A percentile compares a stretch with the other conserved stretches of the same genome.
These are phyloP conservation scores for Gossypium schwendimanii DNA, from an alignment of 441 rosid genomes.

Conservation along the genomic window DNA sequence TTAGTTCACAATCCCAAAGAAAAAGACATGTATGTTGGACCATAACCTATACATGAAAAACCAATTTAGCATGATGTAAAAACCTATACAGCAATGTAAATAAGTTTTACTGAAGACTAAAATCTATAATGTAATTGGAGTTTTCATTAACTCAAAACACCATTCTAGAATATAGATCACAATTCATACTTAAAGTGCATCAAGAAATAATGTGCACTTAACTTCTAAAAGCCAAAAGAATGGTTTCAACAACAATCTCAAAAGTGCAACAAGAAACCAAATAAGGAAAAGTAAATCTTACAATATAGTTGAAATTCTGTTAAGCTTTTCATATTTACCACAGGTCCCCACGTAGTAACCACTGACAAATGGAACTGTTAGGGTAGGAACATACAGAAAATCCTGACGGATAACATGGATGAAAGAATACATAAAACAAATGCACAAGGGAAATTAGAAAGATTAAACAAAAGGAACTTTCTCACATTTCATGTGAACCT, in stretches of 20 bases:
- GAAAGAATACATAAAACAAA: neutral
- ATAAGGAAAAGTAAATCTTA: neutral
- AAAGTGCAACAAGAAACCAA: neutral
- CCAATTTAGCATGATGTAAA: neutral
- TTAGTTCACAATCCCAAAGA: neutral
- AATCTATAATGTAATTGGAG: neutral
- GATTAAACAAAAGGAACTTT: neutral
- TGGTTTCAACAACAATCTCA: neutral
- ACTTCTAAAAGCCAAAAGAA: neutral
- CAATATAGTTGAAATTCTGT: neutral
- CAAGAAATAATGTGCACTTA: neutral
- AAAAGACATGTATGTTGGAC: conserved; percentile 1
- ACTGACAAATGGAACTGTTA: neutral
- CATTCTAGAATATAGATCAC: neutral
- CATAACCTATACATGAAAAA: conserved; percentile 11
- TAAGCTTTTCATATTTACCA: neutral
- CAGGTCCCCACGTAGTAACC: neutral
- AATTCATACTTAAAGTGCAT: neutral
- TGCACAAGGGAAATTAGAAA: neutral
- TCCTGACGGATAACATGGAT: neutral
- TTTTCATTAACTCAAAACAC: neutral
- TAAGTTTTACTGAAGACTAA: neutral
- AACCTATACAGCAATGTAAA: neutral
- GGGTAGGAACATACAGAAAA: conserved; percentile 5
- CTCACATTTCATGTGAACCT: neutral